These are phyloP conservation scores for Ustilago crameri DNA, from an alignment of 1,284 basidiomycete species.

Conservation along the genomic window DNA sequence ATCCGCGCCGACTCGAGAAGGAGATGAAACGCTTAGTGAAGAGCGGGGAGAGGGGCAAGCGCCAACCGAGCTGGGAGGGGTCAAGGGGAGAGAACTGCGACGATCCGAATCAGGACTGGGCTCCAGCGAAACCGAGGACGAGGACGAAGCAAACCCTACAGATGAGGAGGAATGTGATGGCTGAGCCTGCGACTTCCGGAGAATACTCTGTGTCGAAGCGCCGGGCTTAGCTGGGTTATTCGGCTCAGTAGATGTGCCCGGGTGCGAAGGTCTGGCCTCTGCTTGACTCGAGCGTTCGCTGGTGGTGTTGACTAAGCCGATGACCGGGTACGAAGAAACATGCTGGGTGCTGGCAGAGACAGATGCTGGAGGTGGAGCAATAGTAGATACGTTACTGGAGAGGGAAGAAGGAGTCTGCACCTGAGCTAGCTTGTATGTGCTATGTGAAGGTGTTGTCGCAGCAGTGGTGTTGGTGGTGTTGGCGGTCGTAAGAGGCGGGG, in stretches of 20 bases:
- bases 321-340: conserved; percentile 2
- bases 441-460: conserved; percentile 23
- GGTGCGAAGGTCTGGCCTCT: background rate
- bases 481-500: background rate
- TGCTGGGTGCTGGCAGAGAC: conserved; percentile 8
- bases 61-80: conserved; percentile 25
- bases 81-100: conserved; percentile 10
- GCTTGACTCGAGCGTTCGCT: background rate
- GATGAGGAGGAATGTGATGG: background rate
- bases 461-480: conserved; percentile 11
- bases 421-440: conserved; percentile 14
- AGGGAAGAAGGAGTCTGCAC: conserved; percentile 1
- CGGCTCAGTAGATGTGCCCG: background rate
- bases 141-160: background rate
- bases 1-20: background rate
- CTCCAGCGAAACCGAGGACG: background rate
- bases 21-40: conserved; percentile 16
- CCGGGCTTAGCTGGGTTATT: background rate
- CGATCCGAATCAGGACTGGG: background rate
- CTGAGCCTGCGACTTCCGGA: background rate
- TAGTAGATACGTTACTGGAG: background rate
- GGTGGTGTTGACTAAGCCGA: conserved; percentile 2
- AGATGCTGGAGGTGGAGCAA: background rate
- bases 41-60: conserved; percentile 20
- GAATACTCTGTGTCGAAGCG: background rate